Conservation (phyloP, 2,329 filamentous ascomycete genomes). For the Epichloe sibirici region DNA sequence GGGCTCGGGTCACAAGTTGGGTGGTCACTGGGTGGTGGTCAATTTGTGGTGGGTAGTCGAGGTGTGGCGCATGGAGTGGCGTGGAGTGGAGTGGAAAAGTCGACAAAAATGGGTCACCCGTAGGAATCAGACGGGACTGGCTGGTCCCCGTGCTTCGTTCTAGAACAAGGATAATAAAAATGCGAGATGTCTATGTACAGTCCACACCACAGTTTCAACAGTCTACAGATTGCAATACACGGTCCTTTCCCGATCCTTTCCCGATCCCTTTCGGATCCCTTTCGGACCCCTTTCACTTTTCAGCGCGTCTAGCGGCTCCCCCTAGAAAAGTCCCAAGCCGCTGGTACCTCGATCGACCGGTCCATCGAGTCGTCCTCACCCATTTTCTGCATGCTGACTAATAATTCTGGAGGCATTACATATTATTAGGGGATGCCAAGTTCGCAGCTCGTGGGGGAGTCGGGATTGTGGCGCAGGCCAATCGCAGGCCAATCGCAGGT, state of each 20-base stretch:
- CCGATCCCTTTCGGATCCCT: no score
- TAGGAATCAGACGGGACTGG: not conserved
- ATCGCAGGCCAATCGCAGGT: not conserved
- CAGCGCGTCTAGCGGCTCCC: not conserved
- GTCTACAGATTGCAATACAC: no score
- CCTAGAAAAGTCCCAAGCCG: not conserved
- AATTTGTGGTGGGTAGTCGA: not conserved
- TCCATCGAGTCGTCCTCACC: not conserved
- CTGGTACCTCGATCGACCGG: not conserved
- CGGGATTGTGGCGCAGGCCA: not conserved
- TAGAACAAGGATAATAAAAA: not conserved
- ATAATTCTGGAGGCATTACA: not conserved
- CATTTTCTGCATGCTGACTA: not conserved
- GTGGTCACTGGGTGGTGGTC: no score
- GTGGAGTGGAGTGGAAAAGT: not conserved
- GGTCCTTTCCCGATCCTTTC: no score
- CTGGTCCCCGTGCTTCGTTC: not conserved
- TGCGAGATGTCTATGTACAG: no score
- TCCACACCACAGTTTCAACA: no score
- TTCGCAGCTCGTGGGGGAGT: not conserved
- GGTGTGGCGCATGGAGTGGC: not conserved
- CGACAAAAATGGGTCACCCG: no score
- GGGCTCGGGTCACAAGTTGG: no score
- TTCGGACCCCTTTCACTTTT: not conserved
- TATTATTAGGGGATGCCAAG: not conserved